Conservation (phyloP, 208 protist genomes). For the Acanthamoeba triangularis region DNA sequence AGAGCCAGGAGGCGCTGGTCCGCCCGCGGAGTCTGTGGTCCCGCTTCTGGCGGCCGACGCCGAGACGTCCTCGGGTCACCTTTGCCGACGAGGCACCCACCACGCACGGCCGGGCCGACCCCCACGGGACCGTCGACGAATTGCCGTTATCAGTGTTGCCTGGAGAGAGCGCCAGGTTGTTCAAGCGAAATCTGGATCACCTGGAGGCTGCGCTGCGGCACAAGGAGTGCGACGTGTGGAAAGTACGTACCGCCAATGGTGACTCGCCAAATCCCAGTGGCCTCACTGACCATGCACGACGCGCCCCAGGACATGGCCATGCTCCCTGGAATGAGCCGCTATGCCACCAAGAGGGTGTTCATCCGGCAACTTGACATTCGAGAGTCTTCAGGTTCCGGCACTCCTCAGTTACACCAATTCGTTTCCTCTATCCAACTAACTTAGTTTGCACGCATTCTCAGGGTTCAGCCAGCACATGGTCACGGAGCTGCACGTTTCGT, state of each 20-base stretch:
- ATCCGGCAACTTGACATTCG: conserved; percentile 62
- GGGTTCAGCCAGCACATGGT: conserved; percentile 65
- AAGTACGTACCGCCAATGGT: not conserved
- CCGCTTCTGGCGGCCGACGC: not conserved
- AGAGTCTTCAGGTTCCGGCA: conserved; percentile 26
- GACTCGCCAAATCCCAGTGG: too few species aligned
- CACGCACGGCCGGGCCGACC: not conserved
- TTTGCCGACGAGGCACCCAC: not conserved
- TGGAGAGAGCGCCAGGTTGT: not conserved
- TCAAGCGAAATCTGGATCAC: not conserved
- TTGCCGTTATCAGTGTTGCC: not conserved
- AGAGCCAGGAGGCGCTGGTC: not conserved
- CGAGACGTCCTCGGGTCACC: not conserved
- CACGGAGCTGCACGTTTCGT: conserved; percentile 57
- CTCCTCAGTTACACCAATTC: too few species aligned
- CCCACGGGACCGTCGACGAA: not conserved
- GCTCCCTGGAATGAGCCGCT: not conserved
- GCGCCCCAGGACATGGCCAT: conserved; percentile 7
- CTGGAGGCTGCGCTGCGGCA: not conserved
- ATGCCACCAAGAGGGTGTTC: conserved; percentile 33
- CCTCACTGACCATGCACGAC: too few species aligned
- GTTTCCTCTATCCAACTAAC: not conserved
- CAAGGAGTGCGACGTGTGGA: conserved; percentile 43
- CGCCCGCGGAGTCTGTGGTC: not conserved
- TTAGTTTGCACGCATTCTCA: not conserved